Evolutionary conservation across 139 green algal genomes (phyloP).

Genomic region (Chlamydomonas sphaeroides): DNA sequence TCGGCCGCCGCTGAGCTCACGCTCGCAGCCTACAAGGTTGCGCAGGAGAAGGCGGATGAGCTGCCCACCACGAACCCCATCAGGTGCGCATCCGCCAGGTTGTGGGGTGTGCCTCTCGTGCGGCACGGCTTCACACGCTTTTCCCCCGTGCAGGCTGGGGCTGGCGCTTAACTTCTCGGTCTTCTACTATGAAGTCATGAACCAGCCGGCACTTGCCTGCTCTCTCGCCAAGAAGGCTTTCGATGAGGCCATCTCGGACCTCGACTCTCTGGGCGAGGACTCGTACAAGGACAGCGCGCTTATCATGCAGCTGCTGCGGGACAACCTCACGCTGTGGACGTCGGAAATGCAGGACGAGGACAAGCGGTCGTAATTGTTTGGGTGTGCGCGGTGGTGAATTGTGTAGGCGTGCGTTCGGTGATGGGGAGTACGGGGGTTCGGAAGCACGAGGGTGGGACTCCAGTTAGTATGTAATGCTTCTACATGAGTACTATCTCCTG

Average conservation of each 20-base stretch:
- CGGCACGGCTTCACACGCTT: background rate
- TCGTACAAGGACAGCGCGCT: conserved; percentile 99
- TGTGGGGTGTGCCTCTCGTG: too few relatives aligned
- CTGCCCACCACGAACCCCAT: conserved; percentile 97
- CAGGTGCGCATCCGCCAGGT: conserved; percentile 3
- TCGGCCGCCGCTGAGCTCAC: conserved; percentile 95
- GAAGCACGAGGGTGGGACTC: too few relatives aligned
- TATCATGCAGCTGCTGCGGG: conserved; percentile 99
- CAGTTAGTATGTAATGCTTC: too few relatives aligned
- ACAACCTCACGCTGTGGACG: conserved; percentile 99
- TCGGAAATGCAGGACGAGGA: conserved; percentile 90
- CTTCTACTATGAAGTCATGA: conserved; percentile 99
- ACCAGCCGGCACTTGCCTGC: conserved; percentile 95
- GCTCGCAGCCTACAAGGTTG: conserved; percentile 95
- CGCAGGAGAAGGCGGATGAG: conserved; percentile 78
- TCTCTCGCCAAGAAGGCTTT: conserved; percentile 98
- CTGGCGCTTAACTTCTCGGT: conserved; percentile 99
- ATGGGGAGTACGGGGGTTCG: too few relatives aligned
- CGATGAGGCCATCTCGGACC: conserved; percentile 98
- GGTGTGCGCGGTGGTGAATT: too few relatives aligned
- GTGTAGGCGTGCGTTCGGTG: too few relatives aligned
- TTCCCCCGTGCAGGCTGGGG: conserved; percentile 55
- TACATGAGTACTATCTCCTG: too few relatives aligned
- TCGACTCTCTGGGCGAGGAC: conserved; percentile 98
- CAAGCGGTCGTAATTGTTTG: too few relatives aligned